Conservation (phyloP, 2,329 filamentous ascomycete species). For the Dactylellina leptospora region DNA sequence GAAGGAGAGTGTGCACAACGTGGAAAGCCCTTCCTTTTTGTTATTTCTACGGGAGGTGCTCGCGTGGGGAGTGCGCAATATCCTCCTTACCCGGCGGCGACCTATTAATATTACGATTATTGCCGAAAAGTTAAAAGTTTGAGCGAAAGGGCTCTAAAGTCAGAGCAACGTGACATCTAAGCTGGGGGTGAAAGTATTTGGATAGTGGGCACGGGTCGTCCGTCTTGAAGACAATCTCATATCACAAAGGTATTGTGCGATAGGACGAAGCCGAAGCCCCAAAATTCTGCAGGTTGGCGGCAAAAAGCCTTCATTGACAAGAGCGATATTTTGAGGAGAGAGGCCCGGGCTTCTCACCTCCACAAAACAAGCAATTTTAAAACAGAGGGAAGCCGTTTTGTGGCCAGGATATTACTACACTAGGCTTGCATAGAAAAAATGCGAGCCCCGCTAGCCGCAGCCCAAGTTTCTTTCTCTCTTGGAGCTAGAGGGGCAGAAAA, state of each 20-base stretch:
- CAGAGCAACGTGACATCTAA: neutral
- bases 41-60: conserved; percentile 11
- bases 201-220: neutral
- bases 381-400: conserved; percentile 16
- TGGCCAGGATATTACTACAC: conserved; percentile 6
- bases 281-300: neutral
- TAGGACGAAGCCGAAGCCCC: neutral
- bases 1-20: conserved; percentile 6
- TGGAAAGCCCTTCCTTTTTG: conserved; percentile 9
- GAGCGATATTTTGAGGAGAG: neutral
- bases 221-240: neutral
- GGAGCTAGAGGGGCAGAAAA: too few relatives aligned
- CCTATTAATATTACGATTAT: neutral
- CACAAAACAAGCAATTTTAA: conserved; percentile 6
- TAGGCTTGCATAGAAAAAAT: conserved; percentile 1
- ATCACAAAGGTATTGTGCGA: neutral
- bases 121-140: neutral
- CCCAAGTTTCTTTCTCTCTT: too few relatives aligned
- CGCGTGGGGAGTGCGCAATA: conserved; percentile 35
- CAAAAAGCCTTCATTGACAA: neutral
- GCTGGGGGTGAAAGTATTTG: too few relatives aligned
- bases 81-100: neutral
- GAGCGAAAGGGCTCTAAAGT: neutral
- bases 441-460: conserved; percentile 14
- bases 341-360: conserved; percentile 3